These are phyloP conservation scores for Aquilaria agallochum DNA, from an alignment of 441 rosid species.

Conservation along the genomic window DNA sequence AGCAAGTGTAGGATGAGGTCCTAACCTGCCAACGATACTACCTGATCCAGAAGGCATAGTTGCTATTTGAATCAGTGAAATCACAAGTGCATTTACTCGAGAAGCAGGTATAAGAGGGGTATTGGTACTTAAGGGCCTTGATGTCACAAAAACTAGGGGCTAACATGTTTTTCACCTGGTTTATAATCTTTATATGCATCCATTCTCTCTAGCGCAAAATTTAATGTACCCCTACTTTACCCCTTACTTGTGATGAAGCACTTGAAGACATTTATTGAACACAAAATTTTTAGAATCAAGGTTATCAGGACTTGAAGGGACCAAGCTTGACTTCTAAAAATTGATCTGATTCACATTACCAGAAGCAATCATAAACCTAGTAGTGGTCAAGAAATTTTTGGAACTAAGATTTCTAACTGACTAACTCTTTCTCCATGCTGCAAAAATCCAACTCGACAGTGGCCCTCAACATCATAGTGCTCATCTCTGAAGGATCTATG, in stretches of 20 bases:
- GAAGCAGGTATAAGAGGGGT: conserved; percentile 73
- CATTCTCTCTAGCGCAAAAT: conserved; percentile 15
- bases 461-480: too few relatives aligned
- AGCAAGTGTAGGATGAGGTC: conserved; percentile 53
- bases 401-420: too few relatives aligned
- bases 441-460: too few relatives aligned
- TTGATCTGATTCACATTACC: too few relatives aligned
- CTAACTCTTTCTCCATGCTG: too few relatives aligned
- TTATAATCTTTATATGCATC: conserved; percentile 16
- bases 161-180: conserved; percentile 35
- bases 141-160: conserved; percentile 31
- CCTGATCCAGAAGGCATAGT: conserved; percentile 69
- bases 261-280: conserved; percentile 26
- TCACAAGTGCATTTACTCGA: conserved; percentile 45
- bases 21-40: conserved; percentile 82
- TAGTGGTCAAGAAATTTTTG: too few relatives aligned
- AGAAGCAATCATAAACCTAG: too few relatives aligned
- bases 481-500: too few relatives aligned
- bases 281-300: too few relatives aligned
- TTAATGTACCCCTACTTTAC: too few relatives aligned
- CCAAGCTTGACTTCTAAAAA: too few relatives aligned
- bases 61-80: conserved; percentile 58
- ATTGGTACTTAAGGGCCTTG: conserved; percentile 70
- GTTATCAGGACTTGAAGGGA: too few relatives aligned
- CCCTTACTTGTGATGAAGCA: conserved; percentile 13